Base-by-base conservation (phyloP, 2,329 filamentous ascomycete genomes). In the Huntiella decipiens region DNA sequence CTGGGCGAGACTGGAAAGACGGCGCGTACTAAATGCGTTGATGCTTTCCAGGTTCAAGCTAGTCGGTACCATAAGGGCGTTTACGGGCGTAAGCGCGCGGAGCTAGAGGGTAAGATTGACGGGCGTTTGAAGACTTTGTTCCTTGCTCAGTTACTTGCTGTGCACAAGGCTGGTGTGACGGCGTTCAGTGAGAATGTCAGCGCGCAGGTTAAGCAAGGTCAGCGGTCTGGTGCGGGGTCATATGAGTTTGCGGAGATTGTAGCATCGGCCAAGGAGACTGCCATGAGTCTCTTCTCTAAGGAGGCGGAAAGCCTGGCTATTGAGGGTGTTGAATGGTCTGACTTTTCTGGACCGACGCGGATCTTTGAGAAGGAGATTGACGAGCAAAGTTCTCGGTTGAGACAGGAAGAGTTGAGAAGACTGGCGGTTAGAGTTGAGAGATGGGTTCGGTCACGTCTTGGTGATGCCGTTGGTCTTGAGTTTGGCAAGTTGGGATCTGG, bases 231-330 rank as follows among this genome's bases (percentile, higher is more conserved):
- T 16, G 47, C 47, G 8, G 81, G 78, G 5, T 72, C 74, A 44
- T 96, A 98, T 57, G 91, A 98, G 58, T 98, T 98, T 61, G 86
- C 87, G 16, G 82, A 92, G 53, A 95, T 96, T 54, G 91, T 98
- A 4, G 74, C 77, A 35, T 70, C 75, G 47, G 82, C 95, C 60
- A 93, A 91, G 64, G 73, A 72, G 55, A 76, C 76, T 58, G 78
- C 85, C 0, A 59, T 94, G 33, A 70, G 77, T 12, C 72, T 73
- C 38, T 98, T 92, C 58, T 77, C 82, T 57, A 68, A 71, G 15
- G 81, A 91, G 56, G 85, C 82, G 1, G 71, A 79, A 55, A 74
- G 76, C 42, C 72, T 88, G 6, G 64, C 75, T 5, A 84, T 98
- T 7, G 73, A 84, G 52, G 83, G 76, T n/a, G 74, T 88, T 0